A percentile compares a stretch with the other conserved stretches of the same genome.
Evolutionary conservation across 2,329 filamentous ascomycete genomes (phyloP).

Genomic region (Ophiostoma novo-ulmi): DNA sequence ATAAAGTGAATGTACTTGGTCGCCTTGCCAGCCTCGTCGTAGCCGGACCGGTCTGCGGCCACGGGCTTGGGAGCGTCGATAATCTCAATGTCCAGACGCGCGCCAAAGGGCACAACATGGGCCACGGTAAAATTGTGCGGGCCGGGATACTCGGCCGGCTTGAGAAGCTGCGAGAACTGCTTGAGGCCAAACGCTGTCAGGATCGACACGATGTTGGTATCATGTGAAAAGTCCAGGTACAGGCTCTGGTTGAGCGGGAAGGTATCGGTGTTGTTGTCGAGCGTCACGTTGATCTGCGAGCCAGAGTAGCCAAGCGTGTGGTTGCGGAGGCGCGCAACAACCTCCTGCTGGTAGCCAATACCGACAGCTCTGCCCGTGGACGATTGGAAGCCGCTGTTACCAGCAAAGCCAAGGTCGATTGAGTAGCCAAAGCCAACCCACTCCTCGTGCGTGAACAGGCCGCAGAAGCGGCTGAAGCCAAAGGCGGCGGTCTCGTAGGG

Average conservation of each 20-base stretch:
- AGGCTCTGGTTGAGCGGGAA: conserved; percentile 70
- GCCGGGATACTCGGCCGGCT: conserved; percentile 50
- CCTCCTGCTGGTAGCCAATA: conserved; percentile 67
- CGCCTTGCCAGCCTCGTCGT: conserved; percentile 44
- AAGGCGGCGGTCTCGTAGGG: conserved; percentile 74
- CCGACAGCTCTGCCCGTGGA: conserved; percentile 66
- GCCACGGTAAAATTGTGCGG: conserved; percentile 60
- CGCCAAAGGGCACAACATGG: conserved; percentile 66
- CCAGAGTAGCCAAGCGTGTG: conserved; percentile 56
- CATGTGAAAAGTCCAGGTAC: conserved; percentile 74
- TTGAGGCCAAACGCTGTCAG: conserved; percentile 67
- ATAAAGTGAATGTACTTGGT: conserved; percentile 70
- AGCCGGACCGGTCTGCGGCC: conserved; percentile 49
- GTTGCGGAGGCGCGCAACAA: conserved; percentile 64
- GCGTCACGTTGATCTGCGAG: conserved; percentile 62
- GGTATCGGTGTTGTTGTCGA: conserved; percentile 61
- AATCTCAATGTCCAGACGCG: conserved; percentile 67
- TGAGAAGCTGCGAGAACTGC: conserved; percentile 60
- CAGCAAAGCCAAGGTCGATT: conserved; percentile 61
- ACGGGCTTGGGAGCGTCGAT: conserved; percentile 64
- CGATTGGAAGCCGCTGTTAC: conserved; percentile 57
- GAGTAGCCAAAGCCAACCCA: conserved; percentile 69
- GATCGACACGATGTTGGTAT: conserved; percentile 66
- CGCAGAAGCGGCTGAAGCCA: conserved; percentile 69
- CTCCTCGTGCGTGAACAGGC: conserved; percentile 69